Conservation (phyloP, 2,329 filamentous ascomycete species). For the Aspergillus persii region DNA sequence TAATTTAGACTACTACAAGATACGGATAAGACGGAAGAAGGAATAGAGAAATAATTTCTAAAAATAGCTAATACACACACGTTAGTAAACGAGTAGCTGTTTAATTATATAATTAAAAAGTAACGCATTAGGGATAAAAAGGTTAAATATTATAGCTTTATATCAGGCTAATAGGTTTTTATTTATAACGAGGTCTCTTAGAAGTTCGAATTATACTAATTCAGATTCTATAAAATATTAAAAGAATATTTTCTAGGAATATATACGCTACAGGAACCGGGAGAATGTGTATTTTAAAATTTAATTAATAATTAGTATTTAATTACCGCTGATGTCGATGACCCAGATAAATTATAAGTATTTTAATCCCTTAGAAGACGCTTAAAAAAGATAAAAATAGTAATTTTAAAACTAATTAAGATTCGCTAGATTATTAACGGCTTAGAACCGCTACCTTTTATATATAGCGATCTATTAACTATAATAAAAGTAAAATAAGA, state of each 20-base stretch:
- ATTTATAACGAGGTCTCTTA: background rate
- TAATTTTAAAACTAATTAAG: background rate
- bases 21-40: background rate
- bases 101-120: background rate
- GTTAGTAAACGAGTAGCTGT: background rate
- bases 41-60: no score
- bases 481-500: no score
- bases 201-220: background rate
- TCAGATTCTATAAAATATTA: background rate
- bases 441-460: no score
- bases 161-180: background rate
- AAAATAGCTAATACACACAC: background rate
- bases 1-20: background rate
- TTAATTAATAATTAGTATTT: background rate
- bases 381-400: background rate
- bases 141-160: background rate
- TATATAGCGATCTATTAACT: no score
- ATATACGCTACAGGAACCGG: background rate
- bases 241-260: background rate
- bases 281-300: background rate
- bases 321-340: background rate
- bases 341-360: background rate
- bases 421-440: background rate
- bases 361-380: background rate
- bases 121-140: background rate